Conservation (phyloP, 2,329 filamentous ascomycete species). For the Penicillium digitatum region DNA sequence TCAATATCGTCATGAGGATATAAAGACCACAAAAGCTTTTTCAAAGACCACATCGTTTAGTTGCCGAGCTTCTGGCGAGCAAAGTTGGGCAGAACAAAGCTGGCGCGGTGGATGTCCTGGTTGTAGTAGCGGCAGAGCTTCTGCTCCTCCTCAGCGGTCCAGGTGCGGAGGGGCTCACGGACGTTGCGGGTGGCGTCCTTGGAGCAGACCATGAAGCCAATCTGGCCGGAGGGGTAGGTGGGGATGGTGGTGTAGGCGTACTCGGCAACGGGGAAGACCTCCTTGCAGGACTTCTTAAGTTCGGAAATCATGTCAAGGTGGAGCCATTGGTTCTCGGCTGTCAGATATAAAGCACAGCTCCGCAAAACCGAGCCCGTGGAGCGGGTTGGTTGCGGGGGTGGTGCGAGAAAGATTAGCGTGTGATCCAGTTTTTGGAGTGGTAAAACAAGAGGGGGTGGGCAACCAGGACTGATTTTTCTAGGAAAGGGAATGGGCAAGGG, state of each 20-base stretch:
- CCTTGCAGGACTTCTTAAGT: slow-evolving; percentile 94
- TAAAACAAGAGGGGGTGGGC: slow-evolving; percentile 5
- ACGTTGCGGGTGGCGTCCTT: slow-evolving; percentile 85
- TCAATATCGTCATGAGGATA: slow-evolving; percentile 12
- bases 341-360: slow-evolving; percentile 23
- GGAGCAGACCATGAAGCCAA: slow-evolving; percentile 99
- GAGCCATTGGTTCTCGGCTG: slow-evolving; percentile 99
- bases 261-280: slow-evolving; percentile 95
- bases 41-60: slow-evolving; percentile 9
- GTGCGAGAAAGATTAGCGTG: slow-evolving; percentile 26
- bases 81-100: slow-evolving; percentile 90
- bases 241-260: slow-evolving; percentile 98
- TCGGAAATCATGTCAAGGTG: slow-evolving; percentile 89
- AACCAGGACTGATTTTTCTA: slow-evolving; percentile 52
- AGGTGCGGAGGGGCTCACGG: slow-evolving; percentile 75
- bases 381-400: slow-evolving; percentile 31
- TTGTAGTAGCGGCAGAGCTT: slow-evolving; percentile 96
- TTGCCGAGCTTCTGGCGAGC: slow-evolving; percentile 65
- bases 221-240: slow-evolving; percentile 97
- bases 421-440: background rate
- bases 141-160: slow-evolving; percentile 83
- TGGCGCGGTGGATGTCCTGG: slow-evolving; percentile 90
- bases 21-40: slow-evolving; percentile 13
- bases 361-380: slow-evolving; percentile 31
- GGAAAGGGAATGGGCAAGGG: slow-evolving; percentile 54